Percentiles rank a stretch among this genome's conserved stretches.
These are phyloP conservation scores for Echeveria elegans DNA, from an alignment of 164 flowering plant species.

Conservation along the genomic window DNA sequence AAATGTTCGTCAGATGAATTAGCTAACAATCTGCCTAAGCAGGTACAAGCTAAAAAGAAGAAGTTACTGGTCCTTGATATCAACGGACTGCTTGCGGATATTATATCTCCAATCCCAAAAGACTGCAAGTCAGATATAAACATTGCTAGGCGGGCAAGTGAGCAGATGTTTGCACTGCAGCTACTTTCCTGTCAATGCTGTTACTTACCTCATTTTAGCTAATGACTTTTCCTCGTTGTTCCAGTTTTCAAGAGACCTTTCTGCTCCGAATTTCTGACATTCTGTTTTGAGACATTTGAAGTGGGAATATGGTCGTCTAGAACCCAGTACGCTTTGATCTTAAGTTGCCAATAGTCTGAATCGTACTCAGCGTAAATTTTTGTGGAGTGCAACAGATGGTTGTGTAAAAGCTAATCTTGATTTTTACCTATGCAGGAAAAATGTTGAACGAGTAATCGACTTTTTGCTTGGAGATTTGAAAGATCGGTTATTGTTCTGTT, in stretches of 20 bases:
- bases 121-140: slow-evolving; percentile 29
- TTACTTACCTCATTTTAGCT: neutral
- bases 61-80: slow-evolving; percentile 85
- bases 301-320: slow-evolving; percentile 91
- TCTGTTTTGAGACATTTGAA: slow-evolving; percentile 78
- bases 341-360: neutral
- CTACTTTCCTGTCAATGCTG: neutral
- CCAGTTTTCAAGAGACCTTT: slow-evolving; percentile 84
- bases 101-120: slow-evolving; percentile 39
- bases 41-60: slow-evolving; percentile 16
- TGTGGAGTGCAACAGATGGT: neutral
- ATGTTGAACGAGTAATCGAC: slow-evolving; percentile 45
- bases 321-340: slow-evolving; percentile 31
- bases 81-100: slow-evolving; percentile 81
- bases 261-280: slow-evolving; percentile 59
- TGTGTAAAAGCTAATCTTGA: neutral
- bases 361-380: neutral
- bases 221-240: slow-evolving; percentile 9
- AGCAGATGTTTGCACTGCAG: slow-evolving; percentile 15
- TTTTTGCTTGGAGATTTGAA: slow-evolving; percentile 62
- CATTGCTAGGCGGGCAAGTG: slow-evolving; percentile 51
- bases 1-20: neutral
- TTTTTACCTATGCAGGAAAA: slow-evolving; percentile 37
- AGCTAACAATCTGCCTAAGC: neutral
- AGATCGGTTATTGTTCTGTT: slow-evolving; percentile 58